A percentile compares a stretch with the other conserved stretches of the same genome.
Evolutionary conservation across 2,329 filamentous ascomycete species (phyloP).

Genomic region (Colletotrichum sp.): DNA sequence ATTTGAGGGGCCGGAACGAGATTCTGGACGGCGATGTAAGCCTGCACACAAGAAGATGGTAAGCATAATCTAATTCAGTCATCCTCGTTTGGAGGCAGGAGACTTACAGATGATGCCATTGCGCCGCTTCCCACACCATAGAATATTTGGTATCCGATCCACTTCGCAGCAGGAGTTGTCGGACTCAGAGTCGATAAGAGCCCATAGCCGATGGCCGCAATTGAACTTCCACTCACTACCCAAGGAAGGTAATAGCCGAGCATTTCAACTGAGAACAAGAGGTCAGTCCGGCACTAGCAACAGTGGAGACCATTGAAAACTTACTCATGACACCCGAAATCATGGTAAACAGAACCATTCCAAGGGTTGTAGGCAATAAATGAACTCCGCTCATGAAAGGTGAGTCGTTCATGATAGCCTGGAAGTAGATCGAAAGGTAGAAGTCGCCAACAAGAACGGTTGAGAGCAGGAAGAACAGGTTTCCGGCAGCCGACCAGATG

Average conservation of each 20-base stretch:
- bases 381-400: slow-evolving; percentile 30
- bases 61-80: no score
- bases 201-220: slow-evolving; percentile 20
- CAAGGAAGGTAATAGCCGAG: slow-evolving; percentile 24
- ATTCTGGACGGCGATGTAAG: slow-evolving; percentile 13
- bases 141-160: slow-evolving; percentile 26
- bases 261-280: neutral
- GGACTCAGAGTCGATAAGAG: slow-evolving; percentile 17
- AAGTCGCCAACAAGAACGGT: slow-evolving; percentile 50
- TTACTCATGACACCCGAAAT: slow-evolving; percentile 31
- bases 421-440: slow-evolving; percentile 58
- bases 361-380: slow-evolving; percentile 29
- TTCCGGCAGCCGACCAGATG: slow-evolving; percentile 45
- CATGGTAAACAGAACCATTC: slow-evolving; percentile 23
- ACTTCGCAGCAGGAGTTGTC: slow-evolving; percentile 1
- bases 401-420: slow-evolving; percentile 40
- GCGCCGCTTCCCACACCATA: slow-evolving; percentile 18
- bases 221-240: slow-evolving; percentile 8
- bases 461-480: slow-evolving; percentile 47
- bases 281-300: neutral
- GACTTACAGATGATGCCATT: neutral
- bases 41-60: neutral
- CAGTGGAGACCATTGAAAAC: neutral
- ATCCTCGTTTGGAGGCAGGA: no score
- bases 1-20: neutral